Evolutionary conservation across 2,329 filamentous ascomycete genomes (phyloP).

Genomic region (Cladophialophora yegresii): DNA sequence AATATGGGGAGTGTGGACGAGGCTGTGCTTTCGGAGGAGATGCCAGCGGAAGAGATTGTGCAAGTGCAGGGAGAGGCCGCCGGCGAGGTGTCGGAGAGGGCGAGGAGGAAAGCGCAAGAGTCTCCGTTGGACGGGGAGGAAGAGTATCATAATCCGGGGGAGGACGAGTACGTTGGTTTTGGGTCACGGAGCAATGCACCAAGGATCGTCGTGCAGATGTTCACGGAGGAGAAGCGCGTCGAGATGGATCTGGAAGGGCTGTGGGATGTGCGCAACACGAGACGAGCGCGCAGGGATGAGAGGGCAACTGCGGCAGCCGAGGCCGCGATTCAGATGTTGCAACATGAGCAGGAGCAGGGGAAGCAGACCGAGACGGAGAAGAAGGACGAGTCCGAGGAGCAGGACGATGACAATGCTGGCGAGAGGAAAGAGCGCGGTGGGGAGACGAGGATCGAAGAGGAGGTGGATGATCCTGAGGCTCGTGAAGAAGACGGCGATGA

Average conservation of each 20-base stretch:
- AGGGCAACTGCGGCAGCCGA: constrained; percentile 21
- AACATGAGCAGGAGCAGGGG: constrained; percentile 1
- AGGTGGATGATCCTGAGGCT: neutral
- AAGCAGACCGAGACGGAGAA: neutral
- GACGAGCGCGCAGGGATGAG: constrained; percentile 24
- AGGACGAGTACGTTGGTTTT: constrained; percentile 74
- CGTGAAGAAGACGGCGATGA: neutral
- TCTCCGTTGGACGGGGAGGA: constrained; percentile 40
- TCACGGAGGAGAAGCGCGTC: constrained; percentile 68
- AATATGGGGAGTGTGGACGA: constrained; percentile 70
- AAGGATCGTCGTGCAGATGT: constrained; percentile 69
- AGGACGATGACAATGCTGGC: neutral
- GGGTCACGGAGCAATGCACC: constrained; percentile 61
- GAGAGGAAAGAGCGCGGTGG: neutral
- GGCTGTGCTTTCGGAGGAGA: constrained; percentile 13
- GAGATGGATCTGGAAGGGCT: constrained; percentile 68
- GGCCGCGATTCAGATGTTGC: constrained; percentile 11
- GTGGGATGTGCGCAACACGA: constrained; percentile 52
- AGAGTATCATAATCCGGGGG: constrained; percentile 45
- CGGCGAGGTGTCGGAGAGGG: constrained; percentile 12
- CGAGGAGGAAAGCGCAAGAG: constrained; percentile 12
- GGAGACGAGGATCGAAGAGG: neutral
- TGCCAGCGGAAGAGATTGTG: neutral
- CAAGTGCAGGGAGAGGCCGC: neutral
- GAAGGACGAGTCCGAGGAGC: neutral